These are phyloP conservation scores for Lobulomyces angularis DNA, from an alignment of 192 early-diverging fungal genomes.

Conservation along the genomic window DNA sequence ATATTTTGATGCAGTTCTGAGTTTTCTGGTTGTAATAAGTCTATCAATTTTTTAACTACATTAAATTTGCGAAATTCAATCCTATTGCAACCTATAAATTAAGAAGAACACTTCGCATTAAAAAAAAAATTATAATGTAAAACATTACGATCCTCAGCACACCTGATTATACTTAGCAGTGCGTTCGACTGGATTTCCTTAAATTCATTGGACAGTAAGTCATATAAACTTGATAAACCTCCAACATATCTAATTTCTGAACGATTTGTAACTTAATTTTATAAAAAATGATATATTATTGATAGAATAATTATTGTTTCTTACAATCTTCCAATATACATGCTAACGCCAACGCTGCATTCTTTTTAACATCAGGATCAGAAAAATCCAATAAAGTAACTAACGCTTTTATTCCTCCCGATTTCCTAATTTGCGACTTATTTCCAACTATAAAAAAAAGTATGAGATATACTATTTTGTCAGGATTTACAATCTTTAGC, in stretches of 20 bases:
- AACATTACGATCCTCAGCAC: slow-evolving; percentile 31
- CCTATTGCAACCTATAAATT: slow-evolving; percentile 26
- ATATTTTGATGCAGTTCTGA: slow-evolving; percentile 28
- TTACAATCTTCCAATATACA: slow-evolving; percentile 37
- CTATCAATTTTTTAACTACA: slow-evolving; percentile 27
- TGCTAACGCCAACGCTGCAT: slow-evolving; percentile 27
- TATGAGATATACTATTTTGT: neutral
- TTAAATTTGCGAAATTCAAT: slow-evolving; percentile 32
- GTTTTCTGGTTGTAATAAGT: slow-evolving; percentile 24
- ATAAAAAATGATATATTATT: neutral
- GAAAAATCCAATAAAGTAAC: slow-evolving; percentile 33
- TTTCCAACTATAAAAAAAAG: slow-evolving; percentile 21
- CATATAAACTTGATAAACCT: slow-evolving; percentile 27
- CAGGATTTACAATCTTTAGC: slow-evolving; percentile 35
- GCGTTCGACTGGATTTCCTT: slow-evolving; percentile 37
- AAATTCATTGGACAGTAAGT: slow-evolving; percentile 31
- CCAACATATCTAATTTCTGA: slow-evolving; percentile 33
- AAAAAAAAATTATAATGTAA: too few species aligned
- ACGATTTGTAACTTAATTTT: slow-evolving; percentile 22
- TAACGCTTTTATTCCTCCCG: slow-evolving; percentile 34
- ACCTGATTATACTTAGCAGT: slow-evolving; percentile 24
- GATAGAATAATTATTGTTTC: neutral
- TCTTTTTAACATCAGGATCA: slow-evolving; percentile 47
- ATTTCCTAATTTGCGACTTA: slow-evolving; percentile 36
- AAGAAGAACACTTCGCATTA: too few species aligned